phyloP scores from a whole-genome alignment of 2,329 filamentous ascomycete species.

The Ophiostoma ips region DNA sequence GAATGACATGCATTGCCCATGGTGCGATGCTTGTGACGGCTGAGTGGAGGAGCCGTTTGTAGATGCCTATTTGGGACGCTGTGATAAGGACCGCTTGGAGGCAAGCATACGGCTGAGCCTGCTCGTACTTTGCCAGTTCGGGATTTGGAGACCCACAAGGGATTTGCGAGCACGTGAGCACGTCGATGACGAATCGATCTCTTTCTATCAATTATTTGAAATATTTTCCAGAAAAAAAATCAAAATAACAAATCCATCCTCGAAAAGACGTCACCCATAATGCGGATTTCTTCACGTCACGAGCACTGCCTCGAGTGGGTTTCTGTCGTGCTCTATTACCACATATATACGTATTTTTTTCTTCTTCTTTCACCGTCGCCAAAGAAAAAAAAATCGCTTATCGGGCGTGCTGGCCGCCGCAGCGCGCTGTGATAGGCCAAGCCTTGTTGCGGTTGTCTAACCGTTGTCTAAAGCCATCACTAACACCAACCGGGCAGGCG shows the following conservation, averaged over 20 bases:
- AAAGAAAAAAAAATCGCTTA: too few relatives aligned
- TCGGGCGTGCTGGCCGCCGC: constrained; percentile 3
- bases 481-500: constrained; percentile 5
- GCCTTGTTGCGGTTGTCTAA: constrained; percentile 12
- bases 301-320: constrained; percentile 9
- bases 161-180: constrained; percentile 6
- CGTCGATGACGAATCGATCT: background rate
- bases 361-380: background rate
- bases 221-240: background rate
- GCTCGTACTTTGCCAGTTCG: too few relatives aligned
- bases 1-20: too few relatives aligned
- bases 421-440: constrained; percentile 12
- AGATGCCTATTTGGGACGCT: background rate
- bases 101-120: too few relatives aligned
- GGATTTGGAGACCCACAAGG: constrained; percentile 5
- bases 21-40: too few relatives aligned
- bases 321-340: constrained; percentile 11
- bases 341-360: background rate
- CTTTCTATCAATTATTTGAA: background rate
- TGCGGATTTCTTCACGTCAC: constrained; percentile 5
- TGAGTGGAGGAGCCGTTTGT: background rate
- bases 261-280: background rate
- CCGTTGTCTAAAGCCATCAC: constrained; percentile 12
- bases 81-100: too few relatives aligned
- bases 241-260: background rate